Base-by-base conservation (phyloP, 768 basidiomycete genomes). In the Hygrocybe punicea region DNA sequence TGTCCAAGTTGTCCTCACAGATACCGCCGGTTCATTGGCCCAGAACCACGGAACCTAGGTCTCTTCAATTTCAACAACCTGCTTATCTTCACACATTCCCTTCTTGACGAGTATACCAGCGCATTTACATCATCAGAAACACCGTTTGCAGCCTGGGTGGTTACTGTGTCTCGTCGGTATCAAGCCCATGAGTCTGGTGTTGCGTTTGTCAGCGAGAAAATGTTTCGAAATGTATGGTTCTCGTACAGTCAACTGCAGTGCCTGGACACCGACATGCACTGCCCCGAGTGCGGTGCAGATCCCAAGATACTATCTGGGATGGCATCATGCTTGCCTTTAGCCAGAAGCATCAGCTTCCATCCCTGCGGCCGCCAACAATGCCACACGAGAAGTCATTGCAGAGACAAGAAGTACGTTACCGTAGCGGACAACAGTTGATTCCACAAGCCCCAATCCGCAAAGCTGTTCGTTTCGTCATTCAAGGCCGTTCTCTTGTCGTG, bases 21-120 rank as follows among this genome's bases (percentile, higher is more conserved):
- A 3, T 48, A 35, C 19, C 62, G 57, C 5, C n/a, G 37, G 4
- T 68, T 53, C 29, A 67, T 75, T 45, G 71, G 73, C 5, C 71
- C 72, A 2, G 73, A 76, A 29, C 59, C 62, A 9, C 17, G 56
- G 6, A 51, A 62, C 2, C 11, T 62, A 9, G 72, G 73, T 1
- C 9, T 75, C 1, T 73, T 76, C 57, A 76, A 76, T 56, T 66
- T 62, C 36, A 73, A 76, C 42, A 73, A 74, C 58, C 51, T 40
- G 2, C 48, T 58, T 4, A 35, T 74, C 4, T 66, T 74, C 51
- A 58, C 72, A 2, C 71, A 74, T 44, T 64, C 72, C 13, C 57
- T 75, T 4, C 60, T 76, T 3, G 66, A 76, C 25, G 69, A 70
- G 36, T 76, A 73, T 46, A 73, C 71, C 1, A 63, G 58, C 24